Evolutionary conservation across 2,329 filamentous ascomycete species (phyloP).

Genomic region (Trichophyton mentagrophytes): DNA sequence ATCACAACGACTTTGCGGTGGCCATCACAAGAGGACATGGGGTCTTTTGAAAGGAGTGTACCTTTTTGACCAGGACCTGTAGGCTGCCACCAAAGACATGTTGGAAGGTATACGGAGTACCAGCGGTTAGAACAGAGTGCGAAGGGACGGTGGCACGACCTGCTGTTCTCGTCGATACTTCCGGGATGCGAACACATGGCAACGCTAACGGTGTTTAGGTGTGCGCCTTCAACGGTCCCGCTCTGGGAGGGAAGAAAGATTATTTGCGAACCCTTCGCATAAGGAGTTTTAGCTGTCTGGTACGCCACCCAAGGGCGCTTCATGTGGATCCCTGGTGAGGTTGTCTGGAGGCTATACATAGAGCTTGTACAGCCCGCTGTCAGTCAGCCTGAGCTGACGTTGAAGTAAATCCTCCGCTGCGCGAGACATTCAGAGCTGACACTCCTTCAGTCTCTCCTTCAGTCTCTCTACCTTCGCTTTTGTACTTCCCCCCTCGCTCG

Average conservation of each 20-base stretch:
- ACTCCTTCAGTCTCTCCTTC: not conserved
- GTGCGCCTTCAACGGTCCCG: not conserved
- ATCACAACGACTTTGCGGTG: not conserved
- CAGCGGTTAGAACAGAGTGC: not conserved
- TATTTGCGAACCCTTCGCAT: not conserved
- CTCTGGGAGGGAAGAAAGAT: not conserved
- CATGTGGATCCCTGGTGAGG: not conserved
- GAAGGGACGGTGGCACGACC: not conserved
- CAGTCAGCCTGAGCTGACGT: not conserved
- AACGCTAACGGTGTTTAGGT: not conserved
- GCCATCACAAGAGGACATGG: not conserved
- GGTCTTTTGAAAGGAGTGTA: no score
- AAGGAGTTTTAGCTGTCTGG: not conserved
- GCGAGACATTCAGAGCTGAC: not conserved
- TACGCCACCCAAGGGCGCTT: not conserved
- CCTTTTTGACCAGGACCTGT: not conserved
- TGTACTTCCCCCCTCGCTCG: not conserved
- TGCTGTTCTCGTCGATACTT: not conserved
- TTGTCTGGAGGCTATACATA: not conserved
- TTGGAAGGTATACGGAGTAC: no score
- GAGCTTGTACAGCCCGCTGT: not conserved
- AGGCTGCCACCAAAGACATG: not conserved
- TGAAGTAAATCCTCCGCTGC: not conserved
- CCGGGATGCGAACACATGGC: constrained; percentile 1
- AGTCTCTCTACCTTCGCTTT: not conserved